Evolutionary conservation across 805 yeast species (phyloP).

Genomic region (Starmerella apicola): DNA sequence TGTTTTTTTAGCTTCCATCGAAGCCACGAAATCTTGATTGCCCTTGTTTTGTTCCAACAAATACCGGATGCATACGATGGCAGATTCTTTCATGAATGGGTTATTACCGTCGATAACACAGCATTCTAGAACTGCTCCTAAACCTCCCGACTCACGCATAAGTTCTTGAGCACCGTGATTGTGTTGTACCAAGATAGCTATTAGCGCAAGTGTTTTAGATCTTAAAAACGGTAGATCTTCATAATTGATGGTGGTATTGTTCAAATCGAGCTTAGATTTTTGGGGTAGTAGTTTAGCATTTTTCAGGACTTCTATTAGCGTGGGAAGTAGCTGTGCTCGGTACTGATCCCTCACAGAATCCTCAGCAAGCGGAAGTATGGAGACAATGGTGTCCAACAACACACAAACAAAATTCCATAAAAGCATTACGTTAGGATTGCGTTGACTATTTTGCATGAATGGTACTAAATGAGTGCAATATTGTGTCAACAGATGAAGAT

Average conservation of each 20-base stretch:
- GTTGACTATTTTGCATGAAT: background rate
- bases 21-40: conserved; percentile 68
- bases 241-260: conserved; percentile 6
- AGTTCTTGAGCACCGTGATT: conserved; percentile 55
- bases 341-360: background rate
- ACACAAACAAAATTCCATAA: background rate
- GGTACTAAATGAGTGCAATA: background rate
- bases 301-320: conserved; percentile 2
- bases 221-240: conserved; percentile 12
- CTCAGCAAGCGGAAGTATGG: background rate
- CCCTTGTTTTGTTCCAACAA: conserved; percentile 48
- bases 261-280: conserved; percentile 7
- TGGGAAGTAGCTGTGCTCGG: background rate
- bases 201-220: conserved; percentile 2
- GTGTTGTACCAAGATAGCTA: conserved; percentile 55
- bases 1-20: conserved; percentile 60
- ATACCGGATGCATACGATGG: conserved; percentile 66
- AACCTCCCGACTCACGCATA: conserved; percentile 51
- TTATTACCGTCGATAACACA: conserved; percentile 81
- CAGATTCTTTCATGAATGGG: conserved; percentile 65
- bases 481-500: background rate
- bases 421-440: background rate
- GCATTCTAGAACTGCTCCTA: conserved; percentile 60
- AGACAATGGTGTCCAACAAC: background rate
- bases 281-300: conserved; percentile 7